Evolutionary conservation across 495 filamentous ascomycete genomes (phyloP).

Genomic region (Podospora pseudoanserina): DNA sequence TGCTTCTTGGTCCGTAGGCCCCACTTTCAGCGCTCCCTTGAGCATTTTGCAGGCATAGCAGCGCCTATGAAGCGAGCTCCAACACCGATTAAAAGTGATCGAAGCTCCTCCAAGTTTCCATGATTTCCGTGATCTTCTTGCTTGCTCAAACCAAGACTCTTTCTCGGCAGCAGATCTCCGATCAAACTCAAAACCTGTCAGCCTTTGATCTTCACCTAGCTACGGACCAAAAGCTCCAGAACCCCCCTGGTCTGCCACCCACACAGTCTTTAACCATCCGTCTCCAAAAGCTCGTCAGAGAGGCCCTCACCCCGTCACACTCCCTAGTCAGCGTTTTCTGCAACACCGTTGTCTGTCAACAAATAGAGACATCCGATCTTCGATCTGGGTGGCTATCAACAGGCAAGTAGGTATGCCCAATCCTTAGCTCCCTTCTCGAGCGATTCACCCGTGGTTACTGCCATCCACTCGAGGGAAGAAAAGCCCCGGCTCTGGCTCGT

Average conservation of each 20-base stretch:
- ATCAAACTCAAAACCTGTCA: slow-evolving; percentile 1
- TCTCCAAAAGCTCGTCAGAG: background rate
- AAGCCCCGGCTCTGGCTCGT: background rate
- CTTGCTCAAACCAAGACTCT: slow-evolving; percentile 4
- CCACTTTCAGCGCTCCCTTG: slow-evolving; percentile 16
- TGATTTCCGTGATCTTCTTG: slow-evolving; percentile 17
- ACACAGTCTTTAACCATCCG: background rate
- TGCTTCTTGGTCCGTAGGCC: slow-evolving; percentile 12
- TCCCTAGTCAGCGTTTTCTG: background rate
- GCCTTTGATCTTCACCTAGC: background rate
- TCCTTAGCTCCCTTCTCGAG: background rate
- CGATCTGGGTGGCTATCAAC: background rate
- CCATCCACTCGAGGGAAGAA: background rate
- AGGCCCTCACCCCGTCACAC: background rate
- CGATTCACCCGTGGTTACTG: background rate
- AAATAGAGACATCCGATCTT: background rate
- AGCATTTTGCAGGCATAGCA: slow-evolving; percentile 15
- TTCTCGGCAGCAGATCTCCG: slow-evolving; percentile 10
- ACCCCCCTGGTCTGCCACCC: too few relatives aligned
- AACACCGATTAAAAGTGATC: slow-evolving; percentile 19
- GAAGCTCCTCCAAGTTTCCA: slow-evolving; percentile 23
- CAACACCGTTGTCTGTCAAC: background rate
- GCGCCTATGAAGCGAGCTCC: slow-evolving; percentile 8
- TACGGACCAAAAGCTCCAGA: background rate
- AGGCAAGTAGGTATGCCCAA: background rate